Evolutionary conservation across 2,329 filamentous ascomycete genomes (phyloP).

Genomic region (Ceratocystis albifundus): DNA sequence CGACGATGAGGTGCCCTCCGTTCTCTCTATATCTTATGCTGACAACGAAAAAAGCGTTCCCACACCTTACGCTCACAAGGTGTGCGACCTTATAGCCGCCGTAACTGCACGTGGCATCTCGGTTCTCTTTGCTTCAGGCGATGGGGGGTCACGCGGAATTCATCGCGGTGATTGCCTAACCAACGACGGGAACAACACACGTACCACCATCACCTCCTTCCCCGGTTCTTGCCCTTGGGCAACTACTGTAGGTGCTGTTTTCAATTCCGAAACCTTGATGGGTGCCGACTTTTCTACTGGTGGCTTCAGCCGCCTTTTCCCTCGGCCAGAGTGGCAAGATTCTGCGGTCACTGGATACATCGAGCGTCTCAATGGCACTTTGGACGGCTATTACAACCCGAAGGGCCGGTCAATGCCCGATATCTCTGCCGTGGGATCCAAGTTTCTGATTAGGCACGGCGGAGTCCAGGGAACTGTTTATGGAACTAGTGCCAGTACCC

Average conservation of each 20-base stretch:
- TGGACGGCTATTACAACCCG: constrained; percentile 37
- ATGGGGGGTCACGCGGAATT: constrained; percentile 38
- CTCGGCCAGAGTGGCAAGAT: constrained; percentile 37
- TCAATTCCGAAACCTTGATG: constrained; percentile 31
- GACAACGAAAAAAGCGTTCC: constrained; percentile 48
- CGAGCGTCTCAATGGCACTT: constrained; percentile 31
- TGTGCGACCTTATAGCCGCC: constrained; percentile 44
- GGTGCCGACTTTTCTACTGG: constrained; percentile 39
- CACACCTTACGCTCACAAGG: constrained; percentile 38
- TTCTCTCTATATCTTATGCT: constrained; percentile 47
- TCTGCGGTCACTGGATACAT: constrained; percentile 34
- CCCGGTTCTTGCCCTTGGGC: constrained; percentile 58
- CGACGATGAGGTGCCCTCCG: constrained; percentile 40
- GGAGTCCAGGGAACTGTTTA: constrained; percentile 28
- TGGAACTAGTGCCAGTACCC: constrained; percentile 43
- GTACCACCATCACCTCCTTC: constrained; percentile 49
- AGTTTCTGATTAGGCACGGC: constrained; percentile 36
- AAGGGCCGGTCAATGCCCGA: constrained; percentile 41
- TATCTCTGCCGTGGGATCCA: constrained; percentile 45
- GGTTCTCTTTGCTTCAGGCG: constrained; percentile 41
- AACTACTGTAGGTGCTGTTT: constrained; percentile 52
- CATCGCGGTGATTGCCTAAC: constrained; percentile 42
- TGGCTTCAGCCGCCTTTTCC: constrained; percentile 44
- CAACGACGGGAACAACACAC: constrained; percentile 47
- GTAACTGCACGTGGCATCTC: constrained; percentile 43